These are phyloP conservation scores for Acanthamoeba quina DNA, from an alignment of 208 protist species.

Conservation along the genomic window DNA sequence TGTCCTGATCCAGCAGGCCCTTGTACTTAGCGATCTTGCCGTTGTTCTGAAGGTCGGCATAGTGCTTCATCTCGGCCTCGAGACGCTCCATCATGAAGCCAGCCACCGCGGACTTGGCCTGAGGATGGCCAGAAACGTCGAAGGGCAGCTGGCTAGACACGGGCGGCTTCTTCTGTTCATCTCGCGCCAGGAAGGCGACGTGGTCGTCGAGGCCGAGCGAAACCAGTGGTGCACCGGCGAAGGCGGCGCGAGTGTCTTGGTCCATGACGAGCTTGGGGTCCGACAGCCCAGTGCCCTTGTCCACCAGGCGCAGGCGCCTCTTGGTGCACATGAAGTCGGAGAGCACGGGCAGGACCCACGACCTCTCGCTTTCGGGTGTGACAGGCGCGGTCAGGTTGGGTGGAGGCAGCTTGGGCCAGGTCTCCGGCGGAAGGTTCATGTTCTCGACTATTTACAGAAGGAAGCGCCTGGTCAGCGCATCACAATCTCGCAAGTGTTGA, in stretches of 20 bases:
- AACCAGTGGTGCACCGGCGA: slow-evolving; percentile 34
- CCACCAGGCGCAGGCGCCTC: slow-evolving; percentile 54
- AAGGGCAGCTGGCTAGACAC: slow-evolving; percentile 88
- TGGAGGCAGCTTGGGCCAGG: slow-evolving; percentile 50
- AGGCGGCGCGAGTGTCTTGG: slow-evolving; percentile 1
- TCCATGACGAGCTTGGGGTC: slow-evolving; percentile 32
- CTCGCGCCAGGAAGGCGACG: slow-evolving; percentile 43
- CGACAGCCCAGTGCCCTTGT: background rate
- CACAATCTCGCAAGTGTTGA: too few species aligned
- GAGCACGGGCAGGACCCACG: slow-evolving; percentile 71
- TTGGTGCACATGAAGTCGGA: slow-evolving; percentile 74
- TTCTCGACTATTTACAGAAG: slow-evolving; percentile 16
- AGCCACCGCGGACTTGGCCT: slow-evolving; percentile 81
- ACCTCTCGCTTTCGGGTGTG: slow-evolving; percentile 32
- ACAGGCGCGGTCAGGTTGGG: slow-evolving; percentile 61
- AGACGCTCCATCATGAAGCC: slow-evolving; percentile 91
- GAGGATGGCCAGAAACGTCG: slow-evolving; percentile 86
- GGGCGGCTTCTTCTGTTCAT: slow-evolving; percentile 48
- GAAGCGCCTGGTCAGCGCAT: background rate
- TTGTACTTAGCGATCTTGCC: slow-evolving; percentile 79
- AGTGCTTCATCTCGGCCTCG: slow-evolving; percentile 89
- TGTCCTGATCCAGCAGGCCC: slow-evolving; percentile 83
- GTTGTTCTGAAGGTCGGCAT: slow-evolving; percentile 85
- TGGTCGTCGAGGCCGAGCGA: slow-evolving; percentile 65
- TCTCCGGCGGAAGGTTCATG: slow-evolving; percentile 69